These are phyloP conservation scores for Teratosphaeria nubilosa DNA, from an alignment of 2,329 filamentous ascomycete genomes.

Conservation along the genomic window DNA sequence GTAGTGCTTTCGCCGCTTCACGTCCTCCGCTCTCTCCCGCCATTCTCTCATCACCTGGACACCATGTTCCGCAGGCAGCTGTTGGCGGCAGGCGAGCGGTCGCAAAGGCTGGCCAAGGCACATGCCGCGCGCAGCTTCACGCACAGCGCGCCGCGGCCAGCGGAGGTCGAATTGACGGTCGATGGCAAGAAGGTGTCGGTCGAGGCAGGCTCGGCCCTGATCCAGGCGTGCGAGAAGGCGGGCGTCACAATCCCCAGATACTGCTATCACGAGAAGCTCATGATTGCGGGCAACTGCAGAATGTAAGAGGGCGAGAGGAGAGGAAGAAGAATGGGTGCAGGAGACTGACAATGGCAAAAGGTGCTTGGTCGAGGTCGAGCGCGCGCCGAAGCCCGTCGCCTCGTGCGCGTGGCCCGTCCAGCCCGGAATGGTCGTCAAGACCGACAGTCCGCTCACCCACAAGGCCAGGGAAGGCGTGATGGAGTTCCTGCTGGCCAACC, in stretches of 20 bases:
- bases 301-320: conserved; percentile 45
- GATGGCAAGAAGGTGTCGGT: conserved; percentile 98
- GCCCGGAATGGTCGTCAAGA: conserved; percentile 98
- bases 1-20: too few relatives aligned
- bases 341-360: background rate
- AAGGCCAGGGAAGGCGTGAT: conserved; percentile 98
- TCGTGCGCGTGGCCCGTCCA: conserved; percentile 99
- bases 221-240: conserved; percentile 98
- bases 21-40: too few relatives aligned
- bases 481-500: conserved; percentile 95
- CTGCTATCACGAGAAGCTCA: conserved; percentile 98
- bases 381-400: conserved; percentile 89
- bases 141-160: conserved; percentile 48
- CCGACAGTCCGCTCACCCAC: conserved; percentile 88
- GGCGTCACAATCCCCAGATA: conserved; percentile 88
- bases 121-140: background rate
- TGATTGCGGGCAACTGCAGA: conserved; percentile 98
- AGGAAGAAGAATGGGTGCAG: background rate
- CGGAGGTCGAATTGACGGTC: conserved; percentile 90
- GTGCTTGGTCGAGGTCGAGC: conserved; percentile 94
- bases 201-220: conserved; percentile 93
- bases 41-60: background rate
- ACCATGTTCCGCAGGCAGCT: background rate
- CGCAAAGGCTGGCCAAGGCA: background rate
- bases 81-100: background rate